Base-by-base conservation (phyloP, 2,329 filamentous ascomycete species). In the Cladosporium sp. region DNA sequence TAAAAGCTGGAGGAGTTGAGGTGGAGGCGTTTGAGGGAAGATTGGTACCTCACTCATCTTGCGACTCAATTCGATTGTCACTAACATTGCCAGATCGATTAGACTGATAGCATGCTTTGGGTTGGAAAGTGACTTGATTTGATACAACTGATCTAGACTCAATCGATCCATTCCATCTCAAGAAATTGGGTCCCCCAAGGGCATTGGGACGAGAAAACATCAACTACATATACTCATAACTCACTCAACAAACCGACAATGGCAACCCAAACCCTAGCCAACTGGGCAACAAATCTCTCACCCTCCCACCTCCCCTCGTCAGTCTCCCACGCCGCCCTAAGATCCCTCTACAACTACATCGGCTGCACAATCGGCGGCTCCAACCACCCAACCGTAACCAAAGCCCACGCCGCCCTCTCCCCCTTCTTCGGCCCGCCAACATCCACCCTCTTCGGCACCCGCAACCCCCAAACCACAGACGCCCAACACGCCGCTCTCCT, bases 351-450 rank as follows among this genome's bases (percentile, higher is more conserved):
- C 64, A 80, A 80, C 65, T 79, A 74, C 70, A 69, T 70, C 6
- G 78, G 78, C 34, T 80, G 77, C 56, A 71, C 76, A 20, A 72
- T 80, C 17, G 76, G 74, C 5, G 78, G 77, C 3, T 73, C 70
- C 51, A 65, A 65, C 7, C 76, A 79, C 54, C 64, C 68, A n/a
- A 72, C 76, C 2, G 70, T 72, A 18, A 57, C 55, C 2, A 73
- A 68, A 53, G 68, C 71, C 9, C 59, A 63, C 39, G 60, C 60
- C 2, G 64, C 69, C 1, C 59, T 74, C 4, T 43, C 60, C 15
- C 62, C 67, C 1, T 71, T 74, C 60, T 68, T 69, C 41, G 68
- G 70, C 1, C 53, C 58, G 1, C 57, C 65, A 5, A 71, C 67
- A 2, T 71, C 68, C 3, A 62, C 61, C 8, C 57, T 75, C 13